These are phyloP conservation scores for Naegleria lovaniensis DNA, from an alignment of 208 protist genomes.

Conservation along the genomic window DNA sequence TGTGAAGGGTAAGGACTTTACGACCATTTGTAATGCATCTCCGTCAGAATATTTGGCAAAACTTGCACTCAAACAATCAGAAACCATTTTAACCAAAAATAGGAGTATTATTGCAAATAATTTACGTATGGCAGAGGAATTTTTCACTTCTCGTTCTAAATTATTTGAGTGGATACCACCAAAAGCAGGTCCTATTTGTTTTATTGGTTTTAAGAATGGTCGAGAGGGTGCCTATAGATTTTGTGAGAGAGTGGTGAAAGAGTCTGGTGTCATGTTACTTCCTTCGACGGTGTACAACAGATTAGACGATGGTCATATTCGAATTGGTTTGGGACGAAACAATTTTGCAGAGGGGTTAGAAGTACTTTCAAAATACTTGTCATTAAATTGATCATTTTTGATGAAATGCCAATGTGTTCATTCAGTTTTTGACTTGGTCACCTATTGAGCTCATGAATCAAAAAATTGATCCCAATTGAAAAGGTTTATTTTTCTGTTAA, in stretches of 20 bases:
- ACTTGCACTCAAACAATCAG: conserved; percentile 17
- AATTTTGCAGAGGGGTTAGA: not conserved
- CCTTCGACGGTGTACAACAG: not conserved
- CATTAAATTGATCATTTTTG: no score
- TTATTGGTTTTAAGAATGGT: not conserved
- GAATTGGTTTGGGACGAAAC: not conserved
- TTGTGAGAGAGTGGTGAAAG: conserved; percentile 2
- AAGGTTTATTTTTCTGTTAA: no score
- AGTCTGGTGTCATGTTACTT: not conserved
- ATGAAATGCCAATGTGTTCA: no score
- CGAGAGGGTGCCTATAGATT: not conserved
- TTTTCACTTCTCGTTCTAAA: not conserved
- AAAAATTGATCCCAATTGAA: no score
- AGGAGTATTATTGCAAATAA: not conserved
- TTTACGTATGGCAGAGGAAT: not conserved
- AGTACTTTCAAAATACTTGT: not conserved
- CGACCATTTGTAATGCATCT: conserved; percentile 32
- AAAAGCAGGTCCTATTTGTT: not conserved
- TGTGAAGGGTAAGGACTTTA: conserved; percentile 31
- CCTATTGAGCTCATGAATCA: no score
- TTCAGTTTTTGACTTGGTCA: no score
- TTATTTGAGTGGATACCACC: not conserved
- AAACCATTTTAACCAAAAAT: not conserved
- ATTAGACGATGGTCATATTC: not conserved
- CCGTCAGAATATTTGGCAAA: conserved; percentile 30